Percentiles rank a stretch among this genome's conserved stretches.
phyloP scores from a whole-genome alignment of 306 rosid species.

The Quercus wislizeni region DNA sequence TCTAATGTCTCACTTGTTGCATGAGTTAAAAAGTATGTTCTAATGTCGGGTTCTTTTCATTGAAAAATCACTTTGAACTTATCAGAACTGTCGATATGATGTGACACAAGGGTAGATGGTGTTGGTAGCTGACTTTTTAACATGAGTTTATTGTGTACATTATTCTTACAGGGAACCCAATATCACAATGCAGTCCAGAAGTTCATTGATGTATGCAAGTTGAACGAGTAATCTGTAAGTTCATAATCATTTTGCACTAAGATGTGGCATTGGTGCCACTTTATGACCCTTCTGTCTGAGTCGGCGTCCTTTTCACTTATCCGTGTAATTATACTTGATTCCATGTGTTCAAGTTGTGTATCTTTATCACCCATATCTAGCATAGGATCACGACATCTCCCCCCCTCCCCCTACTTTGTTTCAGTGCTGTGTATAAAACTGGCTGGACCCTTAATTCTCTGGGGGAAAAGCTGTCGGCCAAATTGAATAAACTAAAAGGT shows the following conservation, averaged over 20 bases:
- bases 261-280: constrained; percentile 27
- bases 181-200: constrained; percentile 72
- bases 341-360: constrained; percentile 14
- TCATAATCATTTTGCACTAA: constrained; percentile 24
- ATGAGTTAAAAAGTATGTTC: background rate
- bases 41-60: background rate
- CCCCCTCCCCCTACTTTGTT: constrained; percentile 16
- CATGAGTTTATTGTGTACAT: constrained; percentile 12
- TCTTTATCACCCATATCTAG: constrained; percentile 19
- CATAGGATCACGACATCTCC: constrained; percentile 15
- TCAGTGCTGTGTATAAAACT: constrained; percentile 20
- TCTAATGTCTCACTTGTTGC: background rate
- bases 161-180: constrained; percentile 53
- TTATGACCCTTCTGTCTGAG: constrained; percentile 17
- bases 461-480: constrained; percentile 43
- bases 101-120: constrained; percentile 4
- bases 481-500: constrained; percentile 21
- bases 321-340: constrained; percentile 4
- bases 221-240: constrained; percentile 50
- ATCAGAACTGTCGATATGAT: constrained; percentile 7
- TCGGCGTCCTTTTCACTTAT: constrained; percentile 27
- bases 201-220: constrained; percentile 67
- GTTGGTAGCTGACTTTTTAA: constrained; percentile 24
- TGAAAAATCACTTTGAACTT: background rate
- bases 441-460: constrained; percentile 36